Evolutionary conservation across 257 asterid species (phyloP).

Genomic region (Solanum neorickii): DNA sequence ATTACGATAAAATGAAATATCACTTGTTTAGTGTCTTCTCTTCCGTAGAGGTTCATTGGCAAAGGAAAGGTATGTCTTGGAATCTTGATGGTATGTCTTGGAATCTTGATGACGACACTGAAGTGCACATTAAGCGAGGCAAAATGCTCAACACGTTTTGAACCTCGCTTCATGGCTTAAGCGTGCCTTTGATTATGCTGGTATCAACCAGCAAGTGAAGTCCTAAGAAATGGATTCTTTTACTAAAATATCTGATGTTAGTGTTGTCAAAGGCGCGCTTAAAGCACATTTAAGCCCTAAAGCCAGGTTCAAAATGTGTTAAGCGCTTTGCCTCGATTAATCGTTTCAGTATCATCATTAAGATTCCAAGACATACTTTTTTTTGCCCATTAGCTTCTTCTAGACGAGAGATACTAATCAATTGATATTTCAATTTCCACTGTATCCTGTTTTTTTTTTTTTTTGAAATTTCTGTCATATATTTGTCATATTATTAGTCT

Average conservation of each 20-base stretch:
- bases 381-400: not conserved
- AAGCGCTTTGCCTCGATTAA: not conserved
- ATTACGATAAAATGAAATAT: not conserved
- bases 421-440: not conserved
- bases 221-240: not conserved
- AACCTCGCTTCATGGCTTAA: not conserved
- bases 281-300: not conserved
- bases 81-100: not conserved
- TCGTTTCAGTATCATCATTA: not conserved
- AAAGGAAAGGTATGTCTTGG: not conserved
- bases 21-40: not conserved
- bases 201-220: not conserved
- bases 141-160: not conserved
- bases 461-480: not conserved
- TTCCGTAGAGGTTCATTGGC: not conserved
- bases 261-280: not conserved
- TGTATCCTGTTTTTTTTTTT: not conserved
- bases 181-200: accelerated
- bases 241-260: not conserved
- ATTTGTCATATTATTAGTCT: not conserved
- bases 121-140: not conserved
- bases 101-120: not conserved
- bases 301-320: not conserved
- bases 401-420: too few species aligned
- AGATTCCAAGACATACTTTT: not conserved